Base-by-base conservation (phyloP, 23 red algal genomes). In the Gracilaria domingensis region DNA sequence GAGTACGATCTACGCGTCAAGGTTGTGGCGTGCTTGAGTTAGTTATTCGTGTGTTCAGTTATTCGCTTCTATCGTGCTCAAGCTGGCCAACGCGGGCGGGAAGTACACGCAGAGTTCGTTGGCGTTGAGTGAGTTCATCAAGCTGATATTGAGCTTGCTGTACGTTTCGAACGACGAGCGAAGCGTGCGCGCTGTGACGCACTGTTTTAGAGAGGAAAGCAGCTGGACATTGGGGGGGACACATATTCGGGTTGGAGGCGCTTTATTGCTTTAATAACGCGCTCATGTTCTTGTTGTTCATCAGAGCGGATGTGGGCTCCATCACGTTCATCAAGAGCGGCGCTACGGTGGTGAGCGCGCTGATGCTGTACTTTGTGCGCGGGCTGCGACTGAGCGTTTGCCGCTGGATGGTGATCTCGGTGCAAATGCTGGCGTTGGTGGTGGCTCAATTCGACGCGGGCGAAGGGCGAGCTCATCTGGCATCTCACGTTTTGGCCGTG, bases 251-350 rank as follows among this genome's bases (percentile, higher is more conserved):
- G n/a, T n/a, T n/a, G n/a, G n/a, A n/a, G n/a, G n/a, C n/a, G n/a
- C n/a, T n/a, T n/a, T n/a, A n/a, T n/a, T n/a, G n/a, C n/a, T n/a
- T n/a, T n/a, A n/a, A n/a, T n/a, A n/a, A n/a, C 45, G 83, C 35
- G 23, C 83, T 87, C 18, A 75, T 75, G 67, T 87, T 87, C 54
- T 74, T 26, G 62, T 25, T 87, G 35, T 87, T 87, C 26, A 38
- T 65, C 18, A 28, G 83, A 12, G 83, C 83, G 38, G 83, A 87
- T 42, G 64, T 65, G 32, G 83, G 84, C 38, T 75, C 66, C 38
- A 88, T 88, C 69, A 76, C 70, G 53, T 48, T 88, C 8, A 57
- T 77, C 66, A 88, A 88, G 84, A 59, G 47, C 50, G 70, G 67
- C 37, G 70, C 67, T 47, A 77, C 84, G 6, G 44, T 88, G 39